Evolutionary conservation across 192 early-diverging fungal genomes (phyloP).

Genomic region (Umbelopsis sp.): DNA sequence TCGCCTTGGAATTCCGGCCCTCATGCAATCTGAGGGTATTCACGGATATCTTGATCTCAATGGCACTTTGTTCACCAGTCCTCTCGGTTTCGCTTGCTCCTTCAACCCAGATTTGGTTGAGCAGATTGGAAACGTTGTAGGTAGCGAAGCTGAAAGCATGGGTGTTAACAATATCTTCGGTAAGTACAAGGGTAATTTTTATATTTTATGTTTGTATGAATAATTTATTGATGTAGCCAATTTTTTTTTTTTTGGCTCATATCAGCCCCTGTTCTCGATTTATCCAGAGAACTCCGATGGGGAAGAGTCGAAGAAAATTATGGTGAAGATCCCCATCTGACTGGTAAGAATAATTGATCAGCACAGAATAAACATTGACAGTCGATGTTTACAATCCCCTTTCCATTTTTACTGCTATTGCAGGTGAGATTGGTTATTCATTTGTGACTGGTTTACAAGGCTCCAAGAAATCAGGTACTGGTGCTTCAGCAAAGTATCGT

Average conservation of each 20-base stretch:
- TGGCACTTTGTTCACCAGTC: neutral
- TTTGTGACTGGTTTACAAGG: neutral
- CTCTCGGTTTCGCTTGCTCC: conserved; percentile 17
- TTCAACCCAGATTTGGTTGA: conserved; percentile 14
- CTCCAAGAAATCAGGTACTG: neutral
- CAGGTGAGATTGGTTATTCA: conserved; percentile 8
- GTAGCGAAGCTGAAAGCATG: conserved; percentile 4
- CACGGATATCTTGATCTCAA: conserved; percentile 9
- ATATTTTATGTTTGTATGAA: neutral
- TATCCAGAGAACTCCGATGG: conserved; percentile 16
- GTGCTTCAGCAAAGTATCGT: neutral
- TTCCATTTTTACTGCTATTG: neutral
- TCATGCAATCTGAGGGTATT: conserved; percentile 21
- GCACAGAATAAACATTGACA: neutral
- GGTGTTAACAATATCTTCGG: conserved; percentile 11
- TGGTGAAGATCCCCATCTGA: conserved; percentile 16
- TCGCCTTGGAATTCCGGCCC: neutral
- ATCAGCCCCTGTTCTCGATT: conserved; percentile 16
- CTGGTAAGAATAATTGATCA: neutral
- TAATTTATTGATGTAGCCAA: neutral
- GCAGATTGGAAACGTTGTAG: neutral
- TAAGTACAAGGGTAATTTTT: neutral
- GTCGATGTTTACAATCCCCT: too few species aligned
- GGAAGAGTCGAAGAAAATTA: conserved; percentile 19
- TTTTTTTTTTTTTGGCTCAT: neutral